Base-by-base conservation (phyloP, 1,139 yeast genomes). In the Suhomyces kunorum region DNA sequence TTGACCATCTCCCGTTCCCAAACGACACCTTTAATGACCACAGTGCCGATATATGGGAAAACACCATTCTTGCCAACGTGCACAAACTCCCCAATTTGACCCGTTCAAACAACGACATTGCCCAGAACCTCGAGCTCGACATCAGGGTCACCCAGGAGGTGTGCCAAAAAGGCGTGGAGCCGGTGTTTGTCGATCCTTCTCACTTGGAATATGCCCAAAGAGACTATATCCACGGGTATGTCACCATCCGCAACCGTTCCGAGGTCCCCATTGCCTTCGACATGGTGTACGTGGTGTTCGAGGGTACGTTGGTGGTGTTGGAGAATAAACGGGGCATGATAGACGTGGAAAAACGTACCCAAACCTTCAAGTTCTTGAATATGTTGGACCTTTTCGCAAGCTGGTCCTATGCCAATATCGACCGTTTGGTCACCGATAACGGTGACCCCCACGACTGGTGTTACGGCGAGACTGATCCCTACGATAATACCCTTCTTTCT, bases 361-460 rank as follows among this genome's bases (percentile, higher is more conserved):
- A 55, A 1, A 63, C 62, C 9, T 65, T 58, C 46, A 66, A 64
- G 44, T 71, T 71, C 46, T 56, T 71, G 41, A 70, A 67, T 43
- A 71, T 71, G 76, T 56, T 68, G 29, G 78, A 72, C 46, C 53
- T 72, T 24, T 71, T 68, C 55, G 78, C 78, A 2, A 64, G 70
- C 27, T 72, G 77, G 77, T 59, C 74, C 6, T 71, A 63, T 48
- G 74, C 77, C 20, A 71, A 71, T 47, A 71, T 72, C 24, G 74
- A 68, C 47, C 51, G 78, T 29, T 55, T 72, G 18, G 65, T 61
- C 11, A 71, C 76, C 6, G 78, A 72, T 48, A 58, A 69, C 41
- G 76, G 76, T 1, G 74, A 71, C 44, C 77, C 77, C 4, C 72
- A 68, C 46, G 77, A 71, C 54, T 72, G 77, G 77, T 71, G 77